Conservation (phyloP, 140 eudicot species). For the Senecio squalidus region DNA sequence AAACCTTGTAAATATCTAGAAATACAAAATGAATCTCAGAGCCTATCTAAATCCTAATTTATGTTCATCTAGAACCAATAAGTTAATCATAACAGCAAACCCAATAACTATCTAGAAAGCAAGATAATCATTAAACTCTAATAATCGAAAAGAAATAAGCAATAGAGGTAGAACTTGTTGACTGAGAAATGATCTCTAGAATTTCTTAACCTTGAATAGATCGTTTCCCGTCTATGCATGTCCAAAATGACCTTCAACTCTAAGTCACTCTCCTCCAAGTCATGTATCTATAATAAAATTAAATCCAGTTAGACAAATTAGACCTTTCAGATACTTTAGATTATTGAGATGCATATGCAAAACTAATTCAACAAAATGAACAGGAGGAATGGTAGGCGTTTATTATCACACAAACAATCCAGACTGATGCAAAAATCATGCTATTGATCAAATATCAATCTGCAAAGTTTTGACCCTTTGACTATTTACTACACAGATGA, state of each 20-base stretch:
- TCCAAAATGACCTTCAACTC: slow-evolving; percentile 74
- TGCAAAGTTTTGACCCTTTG: neutral
- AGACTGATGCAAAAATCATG: neutral
- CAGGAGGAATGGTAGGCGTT: neutral
- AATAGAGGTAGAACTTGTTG: no score
- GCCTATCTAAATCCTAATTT: no score
- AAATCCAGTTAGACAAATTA: slow-evolving; percentile 10
- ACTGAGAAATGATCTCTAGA: slow-evolving; percentile 1
- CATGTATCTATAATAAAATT: slow-evolving; percentile 54
- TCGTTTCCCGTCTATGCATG: slow-evolving; percentile 59
- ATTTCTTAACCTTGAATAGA: slow-evolving; percentile 60
- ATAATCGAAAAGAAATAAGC: no score
- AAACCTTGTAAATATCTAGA: no score
- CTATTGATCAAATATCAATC: neutral
- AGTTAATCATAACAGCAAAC: no score
- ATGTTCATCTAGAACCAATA: no score
- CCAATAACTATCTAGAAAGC: no score
- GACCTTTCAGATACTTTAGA: neutral
- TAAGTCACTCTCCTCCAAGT: slow-evolving; percentile 58
- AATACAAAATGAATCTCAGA: no score
- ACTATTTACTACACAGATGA: neutral
- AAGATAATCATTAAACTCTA: no score
- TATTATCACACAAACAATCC: neutral
- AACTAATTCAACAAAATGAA: neutral
- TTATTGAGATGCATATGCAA: neutral